Base-by-base conservation (phyloP, 306 rosid species). In the Sesbania bispinosa region DNA sequence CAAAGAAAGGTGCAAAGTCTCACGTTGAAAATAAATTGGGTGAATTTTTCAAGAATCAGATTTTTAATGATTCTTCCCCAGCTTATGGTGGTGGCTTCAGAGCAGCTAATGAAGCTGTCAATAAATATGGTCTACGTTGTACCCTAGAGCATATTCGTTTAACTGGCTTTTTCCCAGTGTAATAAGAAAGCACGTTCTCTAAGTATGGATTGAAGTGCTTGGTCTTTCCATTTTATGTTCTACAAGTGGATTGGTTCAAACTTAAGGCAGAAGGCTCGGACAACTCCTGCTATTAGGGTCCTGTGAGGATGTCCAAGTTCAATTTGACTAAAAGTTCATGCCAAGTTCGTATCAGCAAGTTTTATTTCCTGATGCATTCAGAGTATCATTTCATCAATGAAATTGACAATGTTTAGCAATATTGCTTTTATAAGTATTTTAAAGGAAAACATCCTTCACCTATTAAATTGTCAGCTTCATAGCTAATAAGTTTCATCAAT, bases 21-120 rank as follows among this genome's bases (percentile, higher is more conserved):
- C 77, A 77, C 0, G 90, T 74, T 4, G 99, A 95, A 29, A 86
- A 86, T 55, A 92, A 84, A 73, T 85, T 95, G 36, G 99, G 99
- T 5, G 88, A 92, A 32, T 95, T 95, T 79, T 95, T 95, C 85
- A 79, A 82, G 88, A 86, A 92, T 76, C 99, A 95, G 77, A 95
- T 95, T 7, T 86, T 82, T 10, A 75, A 89, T 29, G 99, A 92
- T 77, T 84, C 92, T 68, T 95, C 99, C 9, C 90, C 92, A 36
- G 96, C 93, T 6, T 95, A 95, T 69, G 99, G 99, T 42, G 97
- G 90, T 65, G 97, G 99, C 13, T 95, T 82, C 74, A 86, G 99
- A 81, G 75, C 96, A 62, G 99, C 97, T 15, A 86, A 85, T 84
- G 93, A 83, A 43, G 97, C 99, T 43, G 96, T 92, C 70, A 84